Percentiles rank a stretch among this genome's conserved stretches.
These are phyloP conservation scores for Nemania diffusa DNA, from an alignment of 2,329 filamentous ascomycete genomes.

Conservation along the genomic window DNA sequence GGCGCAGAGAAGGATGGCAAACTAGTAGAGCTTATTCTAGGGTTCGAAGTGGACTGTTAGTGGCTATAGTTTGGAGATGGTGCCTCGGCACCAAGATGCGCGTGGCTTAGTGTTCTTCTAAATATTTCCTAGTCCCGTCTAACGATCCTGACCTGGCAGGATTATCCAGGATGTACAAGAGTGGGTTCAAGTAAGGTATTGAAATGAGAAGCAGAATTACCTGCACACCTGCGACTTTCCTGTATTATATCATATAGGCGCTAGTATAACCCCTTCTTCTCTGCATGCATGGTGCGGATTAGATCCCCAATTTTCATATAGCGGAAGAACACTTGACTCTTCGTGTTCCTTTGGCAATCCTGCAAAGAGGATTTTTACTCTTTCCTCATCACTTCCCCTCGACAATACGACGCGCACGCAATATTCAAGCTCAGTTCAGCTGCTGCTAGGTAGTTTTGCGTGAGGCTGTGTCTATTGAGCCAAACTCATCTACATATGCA, in stretches of 20 bases:
- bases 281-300: constrained; percentile 37
- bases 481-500: constrained; percentile 15
- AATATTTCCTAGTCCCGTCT: constrained; percentile 19
- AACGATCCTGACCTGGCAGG: constrained; percentile 22
- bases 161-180: constrained; percentile 32
- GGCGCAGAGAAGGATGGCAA: neutral
- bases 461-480: constrained; percentile 25
- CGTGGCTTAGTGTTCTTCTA: constrained; percentile 20
- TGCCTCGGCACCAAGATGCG: constrained; percentile 24
- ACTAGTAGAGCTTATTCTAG: constrained; percentile 4
- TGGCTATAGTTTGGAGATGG: constrained; percentile 27
- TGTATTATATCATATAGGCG: constrained; percentile 24
- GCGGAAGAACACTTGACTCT: constrained; percentile 24
- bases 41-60: constrained; percentile 15
- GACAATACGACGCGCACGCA: neutral
- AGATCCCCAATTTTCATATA: constrained; percentile 39
- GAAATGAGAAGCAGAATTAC: constrained; percentile 33
- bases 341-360: constrained; percentile 19
- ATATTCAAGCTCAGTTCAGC: constrained; percentile 6
- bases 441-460: constrained; percentile 17
- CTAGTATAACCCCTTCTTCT: constrained; percentile 31
- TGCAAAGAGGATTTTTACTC: constrained; percentile 20
- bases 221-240: constrained; percentile 20
- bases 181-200: constrained; percentile 32
- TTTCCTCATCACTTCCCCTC: constrained; percentile 19